These are phyloP conservation scores for Phytophthora ohioensis DNA, from an alignment of 352 stramenopile genomes.

Conservation along the genomic window DNA sequence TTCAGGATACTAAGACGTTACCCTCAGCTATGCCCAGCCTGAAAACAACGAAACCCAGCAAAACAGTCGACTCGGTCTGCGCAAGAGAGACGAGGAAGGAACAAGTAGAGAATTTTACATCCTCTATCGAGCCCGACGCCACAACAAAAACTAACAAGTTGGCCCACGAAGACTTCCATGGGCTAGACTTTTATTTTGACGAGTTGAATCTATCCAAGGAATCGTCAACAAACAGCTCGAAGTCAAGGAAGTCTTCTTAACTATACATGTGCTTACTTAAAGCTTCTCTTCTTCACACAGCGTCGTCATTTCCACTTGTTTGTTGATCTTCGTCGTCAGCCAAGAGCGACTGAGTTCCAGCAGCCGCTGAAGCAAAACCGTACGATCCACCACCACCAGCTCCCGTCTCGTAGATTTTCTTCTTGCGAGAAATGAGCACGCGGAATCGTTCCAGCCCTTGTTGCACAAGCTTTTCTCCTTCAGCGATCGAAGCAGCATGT, in stretches of 20 bases:
- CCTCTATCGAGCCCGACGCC: not conserved
- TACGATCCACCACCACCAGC: conserved; percentile 36
- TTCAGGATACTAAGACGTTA: not conserved
- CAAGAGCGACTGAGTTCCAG: conserved; percentile 35
- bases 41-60: not conserved
- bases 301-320: not conserved
- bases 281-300: not conserved
- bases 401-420: conserved; percentile 44
- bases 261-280: not conserved
- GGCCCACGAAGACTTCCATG: conserved; percentile 13
- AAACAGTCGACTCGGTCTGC: not conserved
- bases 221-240: not conserved
- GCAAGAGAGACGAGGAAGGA: not conserved
- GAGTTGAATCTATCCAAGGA: not conserved
- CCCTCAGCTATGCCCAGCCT: not conserved
- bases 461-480: conserved; percentile 60
- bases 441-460: conserved; percentile 59
- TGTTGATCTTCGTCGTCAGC: conserved; percentile 25
- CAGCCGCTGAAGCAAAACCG: conserved; percentile 36
- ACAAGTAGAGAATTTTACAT: not conserved
- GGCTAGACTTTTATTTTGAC: conserved; percentile 5
- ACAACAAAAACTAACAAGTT: not conserved
- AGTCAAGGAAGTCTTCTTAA: not conserved
- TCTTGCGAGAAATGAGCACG: conserved; percentile 45
- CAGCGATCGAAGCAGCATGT: conserved; percentile 51